Evolutionary conservation across 345 rosid species (phyloP).

Genomic region (Lepidium aucheri): DNA sequence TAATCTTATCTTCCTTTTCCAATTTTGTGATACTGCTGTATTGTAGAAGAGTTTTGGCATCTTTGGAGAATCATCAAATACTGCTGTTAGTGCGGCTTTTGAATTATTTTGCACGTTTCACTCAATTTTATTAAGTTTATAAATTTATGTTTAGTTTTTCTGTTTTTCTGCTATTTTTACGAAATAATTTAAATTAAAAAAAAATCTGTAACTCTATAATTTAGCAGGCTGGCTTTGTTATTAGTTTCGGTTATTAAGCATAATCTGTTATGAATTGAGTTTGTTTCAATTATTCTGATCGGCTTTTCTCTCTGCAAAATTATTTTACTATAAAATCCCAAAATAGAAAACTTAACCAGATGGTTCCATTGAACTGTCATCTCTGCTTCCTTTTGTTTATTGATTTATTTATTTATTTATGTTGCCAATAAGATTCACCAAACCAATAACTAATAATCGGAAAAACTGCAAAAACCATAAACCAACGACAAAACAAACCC

Average conservation of each 20-base stretch:
- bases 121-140: background rate
- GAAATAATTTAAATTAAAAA: background rate
- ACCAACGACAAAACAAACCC: background rate
- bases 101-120: background rate
- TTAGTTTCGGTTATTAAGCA: background rate
- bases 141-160: background rate
- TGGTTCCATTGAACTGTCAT: background rate
- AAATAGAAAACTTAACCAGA: background rate
- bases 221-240: background rate
- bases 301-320: background rate
- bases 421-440: background rate
- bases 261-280: background rate
- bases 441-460: conserved; percentile 8
- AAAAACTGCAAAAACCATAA: background rate
- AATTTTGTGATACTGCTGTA: background rate
- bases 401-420: background rate
- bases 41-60: background rate
- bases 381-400: too few species aligned
- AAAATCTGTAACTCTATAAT: background rate
- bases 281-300: too few species aligned
- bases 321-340: background rate
- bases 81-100: background rate
- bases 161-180: background rate
- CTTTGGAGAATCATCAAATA: background rate
- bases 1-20: background rate